Percentiles rank a stretch among this genome's conserved stretches.
Conservation (phyloP, 2,329 filamentous ascomycete species). For the Samsoniella hepiali region DNA sequence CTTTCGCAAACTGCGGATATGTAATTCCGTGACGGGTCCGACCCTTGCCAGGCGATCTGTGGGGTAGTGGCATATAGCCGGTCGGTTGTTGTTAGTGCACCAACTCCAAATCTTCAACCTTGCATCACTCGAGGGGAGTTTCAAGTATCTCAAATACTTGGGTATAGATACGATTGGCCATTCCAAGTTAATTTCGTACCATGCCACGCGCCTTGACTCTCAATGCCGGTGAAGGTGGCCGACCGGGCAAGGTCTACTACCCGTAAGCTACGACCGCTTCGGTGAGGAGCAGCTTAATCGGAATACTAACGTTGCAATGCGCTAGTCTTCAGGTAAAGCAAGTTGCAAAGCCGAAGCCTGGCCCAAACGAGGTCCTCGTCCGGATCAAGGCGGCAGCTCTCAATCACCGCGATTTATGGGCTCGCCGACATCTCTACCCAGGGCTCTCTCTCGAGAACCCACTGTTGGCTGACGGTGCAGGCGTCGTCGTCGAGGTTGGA, state of each 20-base stretch:
- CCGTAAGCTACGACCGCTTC: constrained; percentile 46
- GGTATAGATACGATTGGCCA: background rate
- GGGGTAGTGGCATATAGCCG: background rate
- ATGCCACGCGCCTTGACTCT: constrained; percentile 61
- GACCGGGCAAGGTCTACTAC: constrained; percentile 85
- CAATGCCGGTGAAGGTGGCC: constrained; percentile 65
- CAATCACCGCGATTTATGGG: constrained; percentile 94
- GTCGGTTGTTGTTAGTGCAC: background rate
- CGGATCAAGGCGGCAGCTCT: constrained; percentile 75
- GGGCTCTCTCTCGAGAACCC: constrained; percentile 75
- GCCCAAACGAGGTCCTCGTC: constrained; percentile 67
- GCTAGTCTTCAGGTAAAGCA: constrained; percentile 57
- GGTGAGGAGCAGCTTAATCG: background rate
- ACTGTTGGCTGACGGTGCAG: constrained; percentile 78
- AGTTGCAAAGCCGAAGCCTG: constrained; percentile 60
- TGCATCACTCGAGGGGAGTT: no score
- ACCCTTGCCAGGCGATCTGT: background rate
- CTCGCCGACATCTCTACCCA: constrained; percentile 88
- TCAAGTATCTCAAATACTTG: no score
- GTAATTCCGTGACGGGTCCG: background rate
- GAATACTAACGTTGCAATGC: background rate
- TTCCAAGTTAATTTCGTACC: background rate
- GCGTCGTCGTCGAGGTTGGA: constrained; percentile 66
- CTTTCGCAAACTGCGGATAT: background rate
- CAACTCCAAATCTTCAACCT: background rate